phyloP scores from a whole-genome alignment of 1,139 yeast species.

The Candida glucosophila region DNA sequence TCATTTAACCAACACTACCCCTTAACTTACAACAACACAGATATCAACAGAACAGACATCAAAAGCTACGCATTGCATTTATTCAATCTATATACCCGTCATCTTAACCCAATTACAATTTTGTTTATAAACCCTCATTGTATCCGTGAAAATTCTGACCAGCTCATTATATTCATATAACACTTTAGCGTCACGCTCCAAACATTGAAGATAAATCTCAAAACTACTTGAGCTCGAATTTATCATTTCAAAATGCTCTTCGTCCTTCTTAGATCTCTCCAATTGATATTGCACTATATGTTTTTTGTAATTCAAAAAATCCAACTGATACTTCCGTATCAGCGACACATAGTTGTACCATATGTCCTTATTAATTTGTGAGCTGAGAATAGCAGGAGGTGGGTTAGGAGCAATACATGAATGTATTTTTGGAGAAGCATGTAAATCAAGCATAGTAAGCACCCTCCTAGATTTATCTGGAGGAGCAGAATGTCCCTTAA shows the following conservation, averaged over 20 bases:
- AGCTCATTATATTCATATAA: slow-evolving; percentile 19
- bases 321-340: slow-evolving; percentile 22
- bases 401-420: slow-evolving; percentile 19
- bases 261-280: slow-evolving; percentile 27
- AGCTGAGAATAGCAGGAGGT: slow-evolving; percentile 19
- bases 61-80: no score
- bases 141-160: slow-evolving; percentile 16
- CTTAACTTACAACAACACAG: no score
- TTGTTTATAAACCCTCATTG: slow-evolving; percentile 25
- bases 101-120: slow-evolving; percentile 26
- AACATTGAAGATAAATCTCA: slow-evolving; percentile 24
- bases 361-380: slow-evolving; percentile 11
- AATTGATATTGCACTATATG: slow-evolving; percentile 27
- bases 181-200: slow-evolving; percentile 25
- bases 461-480: slow-evolving; percentile 2
- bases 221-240: slow-evolving; percentile 18
- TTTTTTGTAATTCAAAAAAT: slow-evolving; percentile 22
- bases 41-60: no score
- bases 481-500: slow-evolving; percentile 16
- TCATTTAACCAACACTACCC: neutral
- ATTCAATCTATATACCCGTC: slow-evolving; percentile 3
- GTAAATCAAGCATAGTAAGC: slow-evolving; percentile 19
- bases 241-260: slow-evolving; percentile 17
- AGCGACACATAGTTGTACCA: slow-evolving; percentile 22
- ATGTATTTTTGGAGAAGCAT: slow-evolving; percentile 18